phyloP scores from a whole-genome alignment of 495 filamentous ascomycete genomes.

The Neurospora sp. region DNA sequence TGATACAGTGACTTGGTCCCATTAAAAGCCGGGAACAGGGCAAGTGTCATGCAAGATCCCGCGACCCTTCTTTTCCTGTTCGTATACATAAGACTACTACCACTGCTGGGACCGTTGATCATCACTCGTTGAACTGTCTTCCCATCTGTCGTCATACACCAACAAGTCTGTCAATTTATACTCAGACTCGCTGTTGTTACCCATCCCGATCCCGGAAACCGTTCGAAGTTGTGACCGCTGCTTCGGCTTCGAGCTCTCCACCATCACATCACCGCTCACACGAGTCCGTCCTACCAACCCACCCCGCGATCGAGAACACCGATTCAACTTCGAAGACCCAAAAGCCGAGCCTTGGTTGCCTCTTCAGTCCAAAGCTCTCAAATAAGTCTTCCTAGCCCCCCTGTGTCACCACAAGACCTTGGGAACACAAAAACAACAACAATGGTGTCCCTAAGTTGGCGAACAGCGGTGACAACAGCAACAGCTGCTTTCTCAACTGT shows the following conservation, averaged over 20 bases:
- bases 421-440: background rate
- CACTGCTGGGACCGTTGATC: background rate
- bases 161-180: background rate
- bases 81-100: background rate
- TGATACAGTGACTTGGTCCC: background rate
- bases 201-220: background rate
- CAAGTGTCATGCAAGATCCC: background rate
- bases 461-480: constrained; percentile 8
- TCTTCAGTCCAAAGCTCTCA: background rate
- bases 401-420: background rate
- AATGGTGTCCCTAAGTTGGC: constrained; percentile 8
- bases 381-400: background rate
- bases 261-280: background rate
- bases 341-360: background rate
- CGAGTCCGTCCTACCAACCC: background rate
- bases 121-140: background rate
- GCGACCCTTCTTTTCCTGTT: background rate
- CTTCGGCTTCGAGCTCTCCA: background rate
- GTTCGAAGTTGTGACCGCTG: background rate
- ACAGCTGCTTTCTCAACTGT: constrained; percentile 3
- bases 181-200: background rate
- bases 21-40: background rate
- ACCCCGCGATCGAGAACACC: background rate
- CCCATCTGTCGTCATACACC: background rate
- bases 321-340: background rate